Evolutionary conservation across 2,329 filamentous ascomycete species (phyloP), one percentile per base, ranked within the genome.

Genomic region (Clonostachys byssicola): DNA sequence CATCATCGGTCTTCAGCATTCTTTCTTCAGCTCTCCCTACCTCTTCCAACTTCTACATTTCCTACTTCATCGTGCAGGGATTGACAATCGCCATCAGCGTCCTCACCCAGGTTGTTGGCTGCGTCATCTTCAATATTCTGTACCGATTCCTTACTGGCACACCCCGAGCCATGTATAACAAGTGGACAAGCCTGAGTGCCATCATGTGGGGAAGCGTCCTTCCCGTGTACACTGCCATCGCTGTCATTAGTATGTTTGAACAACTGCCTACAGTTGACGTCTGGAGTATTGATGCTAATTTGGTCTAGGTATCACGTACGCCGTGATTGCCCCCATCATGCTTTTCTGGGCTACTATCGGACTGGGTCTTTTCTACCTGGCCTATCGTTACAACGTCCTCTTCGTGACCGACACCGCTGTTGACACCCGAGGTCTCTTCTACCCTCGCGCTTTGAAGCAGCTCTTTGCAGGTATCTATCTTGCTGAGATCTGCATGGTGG

Each of bases 31-130:
- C 87, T 44, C 74, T 99, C 16, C 94, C 94, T 12, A 85, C 80
- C 40, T 84, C 90, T 0, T 92, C 91, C 52, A 97, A 95, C 71
- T 95, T 97, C 61, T 99, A 96, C 69, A 86, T 97, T 45, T 89
- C 68, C 13, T 96, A 95, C 69, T 92, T 96, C 54, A 82, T 95
- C 39, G 74, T 96, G 2, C 90, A 96, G 64, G 91, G 89, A 44
- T 71, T 95, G 43, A 86, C 83, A 1, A 81, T 92, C 53, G 85
- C 89, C n/a, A 78, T 86, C 1, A 78, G 82, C 46, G 81, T 85
- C 12, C 66, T 96, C 12, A 77, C 92, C 38, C 88, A 92, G 58
- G 87, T 72, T 12, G 59, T 69, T 3, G 70, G 86, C 12, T 74
- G 92, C 49, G 66, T 91, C 49, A 63, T 92, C 45, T 86, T 87